Conservation (phyloP, 1,284 basidiomycete species). For the Pseudozyma sp. region DNA sequence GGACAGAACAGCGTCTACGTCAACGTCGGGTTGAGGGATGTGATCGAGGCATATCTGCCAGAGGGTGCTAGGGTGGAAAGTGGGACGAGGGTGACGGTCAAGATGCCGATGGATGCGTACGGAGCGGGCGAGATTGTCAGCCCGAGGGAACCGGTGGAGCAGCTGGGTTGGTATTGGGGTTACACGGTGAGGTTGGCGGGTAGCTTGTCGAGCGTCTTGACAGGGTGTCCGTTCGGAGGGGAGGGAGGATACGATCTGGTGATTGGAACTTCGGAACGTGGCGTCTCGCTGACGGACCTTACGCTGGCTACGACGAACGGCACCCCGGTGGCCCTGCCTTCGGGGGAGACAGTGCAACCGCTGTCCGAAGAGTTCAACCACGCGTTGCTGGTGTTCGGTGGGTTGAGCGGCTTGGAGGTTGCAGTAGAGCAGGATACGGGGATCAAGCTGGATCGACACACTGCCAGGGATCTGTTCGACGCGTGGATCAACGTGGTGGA, state of each 20-base stretch:
- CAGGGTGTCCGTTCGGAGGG: slow-evolving; percentile 29
- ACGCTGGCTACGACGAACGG: slow-evolving; percentile 11
- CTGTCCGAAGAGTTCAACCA: slow-evolving; percentile 40
- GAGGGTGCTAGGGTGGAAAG: slow-evolving; percentile 12
- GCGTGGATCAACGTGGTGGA: slow-evolving; percentile 66
- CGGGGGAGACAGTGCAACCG: slow-evolving; percentile 20
- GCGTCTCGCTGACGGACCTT: slow-evolving; percentile 43
- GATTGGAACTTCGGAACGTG: slow-evolving; percentile 67
- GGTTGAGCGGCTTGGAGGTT: slow-evolving; percentile 64
- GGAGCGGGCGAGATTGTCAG: slow-evolving; percentile 48
- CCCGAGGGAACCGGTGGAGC: slow-evolving; percentile 59
- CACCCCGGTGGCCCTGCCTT: slow-evolving; percentile 17
- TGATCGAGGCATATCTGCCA: slow-evolving; percentile 40
- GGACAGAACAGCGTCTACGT: slow-evolving; percentile 40
- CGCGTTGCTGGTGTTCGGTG: slow-evolving; percentile 64
- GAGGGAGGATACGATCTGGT: slow-evolving; percentile 60
- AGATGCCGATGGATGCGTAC: slow-evolving; percentile 34
- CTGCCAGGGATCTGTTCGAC: slow-evolving; percentile 64
- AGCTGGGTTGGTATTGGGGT: slow-evolving; percentile 65
- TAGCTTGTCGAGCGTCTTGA: slow-evolving; percentile 51
- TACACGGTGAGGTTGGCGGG: slow-evolving; percentile 60
- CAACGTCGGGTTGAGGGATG: slow-evolving; percentile 64
- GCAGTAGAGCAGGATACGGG: slow-evolving; percentile 59
- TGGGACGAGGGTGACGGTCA: slow-evolving; percentile 62
- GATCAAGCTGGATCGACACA: slow-evolving; percentile 56